Percentiles rank a stretch among this genome's conserved stretches.
Conservation (phyloP, 495 filamentous ascomycete genomes). For the Ramalina intermedia region DNA sequence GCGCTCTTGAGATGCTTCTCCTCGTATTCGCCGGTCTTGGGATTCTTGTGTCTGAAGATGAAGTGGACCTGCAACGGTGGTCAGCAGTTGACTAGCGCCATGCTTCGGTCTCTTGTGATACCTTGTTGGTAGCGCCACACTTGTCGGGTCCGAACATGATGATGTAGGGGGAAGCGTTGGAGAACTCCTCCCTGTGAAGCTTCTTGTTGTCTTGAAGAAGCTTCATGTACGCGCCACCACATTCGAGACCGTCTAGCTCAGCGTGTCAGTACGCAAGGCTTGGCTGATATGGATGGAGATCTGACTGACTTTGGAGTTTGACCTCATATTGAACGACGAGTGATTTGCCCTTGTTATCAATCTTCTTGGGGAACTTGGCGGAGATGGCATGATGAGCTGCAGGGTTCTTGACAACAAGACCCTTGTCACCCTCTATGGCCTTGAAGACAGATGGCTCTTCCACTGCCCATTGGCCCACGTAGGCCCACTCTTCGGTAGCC, state of each 20-base stretch:
- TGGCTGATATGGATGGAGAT: background rate
- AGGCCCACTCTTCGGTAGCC: conserved; percentile 91
- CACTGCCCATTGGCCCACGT: conserved; percentile 90
- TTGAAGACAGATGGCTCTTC: conserved; percentile 89
- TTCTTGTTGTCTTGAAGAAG: conserved; percentile 95
- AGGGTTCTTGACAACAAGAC: conserved; percentile 90
- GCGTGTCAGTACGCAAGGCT: conserved; percentile 10
- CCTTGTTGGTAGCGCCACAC: conserved; percentile 98
- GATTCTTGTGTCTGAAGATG: conserved; percentile 99
- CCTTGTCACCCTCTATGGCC: conserved; percentile 91
- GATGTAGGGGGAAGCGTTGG: conserved; percentile 90
- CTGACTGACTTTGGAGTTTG: conserved; percentile 80
- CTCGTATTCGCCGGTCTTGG: conserved; percentile 98
- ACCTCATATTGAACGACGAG: conserved; percentile 99
- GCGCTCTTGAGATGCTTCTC: conserved; percentile 93
- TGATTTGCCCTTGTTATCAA: conserved; percentile 93
- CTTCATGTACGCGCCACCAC: conserved; percentile 98
- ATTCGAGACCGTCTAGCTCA: conserved; percentile 72
- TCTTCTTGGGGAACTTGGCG: conserved; percentile 91
- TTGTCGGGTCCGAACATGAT: conserved; percentile 99
- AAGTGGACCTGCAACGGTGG: conserved; percentile 66
- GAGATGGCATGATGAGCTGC: conserved; percentile 99
- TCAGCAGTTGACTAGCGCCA: background rate
- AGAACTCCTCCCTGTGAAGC: conserved; percentile 95
- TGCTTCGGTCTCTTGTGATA: conserved; percentile 15